A percentile compares a stretch with the other conserved stretches of the same genome.
Conservation (phyloP, 2,329 filamentous ascomycete genomes). For the Pyrenophora seminiperda region DNA sequence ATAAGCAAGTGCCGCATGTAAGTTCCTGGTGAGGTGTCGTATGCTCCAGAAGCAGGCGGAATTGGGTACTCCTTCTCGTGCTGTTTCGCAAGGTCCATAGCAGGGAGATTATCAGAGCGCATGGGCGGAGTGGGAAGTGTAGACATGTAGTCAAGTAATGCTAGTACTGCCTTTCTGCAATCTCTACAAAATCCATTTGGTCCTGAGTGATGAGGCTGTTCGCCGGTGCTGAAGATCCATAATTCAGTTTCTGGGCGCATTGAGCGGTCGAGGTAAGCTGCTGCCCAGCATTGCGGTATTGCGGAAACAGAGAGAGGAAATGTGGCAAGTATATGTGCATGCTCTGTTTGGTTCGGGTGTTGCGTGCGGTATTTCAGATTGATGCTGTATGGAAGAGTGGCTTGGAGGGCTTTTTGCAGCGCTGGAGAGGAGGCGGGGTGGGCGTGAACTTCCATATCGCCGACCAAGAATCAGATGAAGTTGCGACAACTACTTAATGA, state of each 20-base stretch:
- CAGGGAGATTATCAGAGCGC: slow-evolving; percentile 30
- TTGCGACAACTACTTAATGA: background rate
- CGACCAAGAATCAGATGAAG: background rate
- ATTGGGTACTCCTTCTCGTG: slow-evolving; percentile 36
- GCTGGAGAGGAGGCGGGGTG: slow-evolving; percentile 52
- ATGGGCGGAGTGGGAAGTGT: slow-evolving; percentile 35
- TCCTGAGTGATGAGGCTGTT: slow-evolving; percentile 28
- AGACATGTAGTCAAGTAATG: slow-evolving; percentile 36
- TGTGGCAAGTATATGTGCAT: slow-evolving; percentile 46
- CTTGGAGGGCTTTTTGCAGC: slow-evolving; percentile 56
- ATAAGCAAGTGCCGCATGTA: slow-evolving; percentile 43
- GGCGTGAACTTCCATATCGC: slow-evolving; percentile 19
- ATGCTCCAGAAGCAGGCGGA: slow-evolving; percentile 25
- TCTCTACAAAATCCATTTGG: slow-evolving; percentile 25
- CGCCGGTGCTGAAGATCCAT: slow-evolving; percentile 60
- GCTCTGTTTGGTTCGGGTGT: slow-evolving; percentile 55
- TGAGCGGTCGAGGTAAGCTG: slow-evolving; percentile 66
- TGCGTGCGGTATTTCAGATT: slow-evolving; percentile 68
- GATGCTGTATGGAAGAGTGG: slow-evolving; percentile 63
- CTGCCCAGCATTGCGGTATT: slow-evolving; percentile 55
- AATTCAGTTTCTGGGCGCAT: slow-evolving; percentile 67
- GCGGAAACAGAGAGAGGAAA: slow-evolving; percentile 36
- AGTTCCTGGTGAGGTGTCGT: slow-evolving; percentile 24
- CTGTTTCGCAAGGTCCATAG: slow-evolving; percentile 35
- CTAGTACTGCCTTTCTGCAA: slow-evolving; percentile 39